Conservation (phyloP, 805 yeast genomes). For the Pichia gijzeniarum region DNA sequence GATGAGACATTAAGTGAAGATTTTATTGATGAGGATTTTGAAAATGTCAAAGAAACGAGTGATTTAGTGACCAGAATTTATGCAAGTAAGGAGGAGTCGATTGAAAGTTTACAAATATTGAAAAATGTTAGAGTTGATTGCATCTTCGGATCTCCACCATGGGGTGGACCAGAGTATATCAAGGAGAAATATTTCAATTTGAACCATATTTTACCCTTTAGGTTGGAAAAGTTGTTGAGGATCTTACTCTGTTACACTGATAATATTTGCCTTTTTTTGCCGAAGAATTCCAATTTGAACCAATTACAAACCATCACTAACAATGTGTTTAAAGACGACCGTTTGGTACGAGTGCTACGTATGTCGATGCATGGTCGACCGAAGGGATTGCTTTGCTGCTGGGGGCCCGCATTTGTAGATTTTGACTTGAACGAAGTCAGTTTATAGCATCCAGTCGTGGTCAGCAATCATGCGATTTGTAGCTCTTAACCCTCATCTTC, state of each 20-base stretch:
- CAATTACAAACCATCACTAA: conserved; percentile 45
- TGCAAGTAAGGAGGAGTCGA: conserved; percentile 11
- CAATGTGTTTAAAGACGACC: conserved; percentile 35
- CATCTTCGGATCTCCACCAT: conserved; percentile 71
- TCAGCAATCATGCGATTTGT: neutral
- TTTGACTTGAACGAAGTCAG: neutral
- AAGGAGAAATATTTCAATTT: conserved; percentile 39
- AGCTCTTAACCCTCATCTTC: too few species aligned
- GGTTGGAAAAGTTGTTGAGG: conserved; percentile 36
- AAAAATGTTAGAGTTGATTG: conserved; percentile 36
- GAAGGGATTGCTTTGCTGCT: conserved; percentile 53
- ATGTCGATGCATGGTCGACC: conserved; percentile 29
- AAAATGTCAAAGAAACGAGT: conserved; percentile 7
- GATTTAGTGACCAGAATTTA: conserved; percentile 5
- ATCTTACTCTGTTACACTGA: conserved; percentile 36
- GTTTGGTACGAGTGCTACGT: conserved; percentile 8
- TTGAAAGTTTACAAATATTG: conserved; percentile 9
- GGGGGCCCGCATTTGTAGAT: conserved; percentile 45
- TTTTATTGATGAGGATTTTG: conserved; percentile 6
- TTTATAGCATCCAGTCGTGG: too few species aligned
- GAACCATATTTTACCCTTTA: conserved; percentile 38
- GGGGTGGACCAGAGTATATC: conserved; percentile 72
- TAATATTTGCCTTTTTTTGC: conserved; percentile 54
- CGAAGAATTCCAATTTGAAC: conserved; percentile 47
- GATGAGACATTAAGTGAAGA: conserved; percentile 11